Evolutionary conservation across 495 filamentous ascomycete species (phyloP), one percentile per base, ranked within the genome.

Genomic region (Talaromyces nanjingensis): DNA sequence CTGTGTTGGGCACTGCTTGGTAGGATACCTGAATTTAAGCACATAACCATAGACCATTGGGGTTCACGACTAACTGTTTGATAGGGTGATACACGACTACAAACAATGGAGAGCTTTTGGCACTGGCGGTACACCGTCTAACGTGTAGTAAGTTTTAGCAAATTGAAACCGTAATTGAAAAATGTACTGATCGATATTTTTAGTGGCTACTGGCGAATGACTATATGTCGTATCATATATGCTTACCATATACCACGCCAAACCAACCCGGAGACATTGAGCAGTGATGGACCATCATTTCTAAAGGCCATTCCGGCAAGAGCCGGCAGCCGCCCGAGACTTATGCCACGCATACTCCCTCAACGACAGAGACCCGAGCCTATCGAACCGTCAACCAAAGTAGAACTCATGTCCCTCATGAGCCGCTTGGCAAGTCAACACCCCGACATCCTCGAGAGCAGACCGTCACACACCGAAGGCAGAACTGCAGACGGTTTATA

Each of bases 131-230:
- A 52, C 60, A 22, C 60, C 60, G 45, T 29, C 60, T n/a, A 62
- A 62, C 27, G 24, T 53, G 7, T 53, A 29, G 60, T 62, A 14
- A 62, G 60, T 54, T 33, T 12, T 14, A 18, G 5, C 14, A 24
- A n/a, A 1, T 14, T 11, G 11, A 11, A 14, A 1, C 22, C 53
- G 53, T 29, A 27, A 16, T n/a, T 3, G n/a, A 9, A 1, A 27
- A 8, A 31, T 0, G 29, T 29, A 22, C 39, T 60, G 1, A 56
- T 29, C 24, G 1, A 22, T 22, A 11, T 9, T 0, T 9, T 2
- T 62, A 62, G 60, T 34, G 60, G 60, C 45, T 62, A 62, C 45
- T 54, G 22, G 4, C 60, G 60, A 27, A 62, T 62, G 42, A 62
- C 45, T 62, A 9, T 62, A 27, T 53, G 29, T 20, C 42, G 60